A percentile compares a stretch with the other conserved stretches of the same genome.
Evolutionary conservation across 345 rosid species (phyloP).

Genomic region (Heritiera littoralis): DNA sequence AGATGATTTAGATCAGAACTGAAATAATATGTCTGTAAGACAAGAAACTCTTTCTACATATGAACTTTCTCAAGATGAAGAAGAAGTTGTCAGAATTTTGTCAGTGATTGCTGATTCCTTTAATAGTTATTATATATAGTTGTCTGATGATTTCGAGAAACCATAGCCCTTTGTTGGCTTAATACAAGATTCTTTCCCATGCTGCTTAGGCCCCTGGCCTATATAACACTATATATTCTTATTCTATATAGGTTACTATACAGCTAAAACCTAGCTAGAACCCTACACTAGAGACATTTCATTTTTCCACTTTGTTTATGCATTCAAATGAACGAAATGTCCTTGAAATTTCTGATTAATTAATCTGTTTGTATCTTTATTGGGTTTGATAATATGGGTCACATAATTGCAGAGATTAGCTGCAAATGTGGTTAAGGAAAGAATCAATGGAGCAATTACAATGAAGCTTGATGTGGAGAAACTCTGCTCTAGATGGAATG

Average conservation of each 20-base stretch:
- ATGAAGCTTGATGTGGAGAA: conserved; percentile 43
- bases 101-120: background rate
- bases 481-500: conserved; percentile 36
- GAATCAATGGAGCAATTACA: conserved; percentile 41
- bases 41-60: background rate
- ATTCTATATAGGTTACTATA: too few species aligned
- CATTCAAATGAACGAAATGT: background rate
- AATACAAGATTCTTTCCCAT: background rate
- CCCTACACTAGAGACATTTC: background rate
- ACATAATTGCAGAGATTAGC: conserved; percentile 40
- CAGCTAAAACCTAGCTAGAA: background rate
- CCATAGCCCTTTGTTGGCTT: background rate
- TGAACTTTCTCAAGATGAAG: background rate
- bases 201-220: background rate
- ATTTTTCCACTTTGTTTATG: background rate
- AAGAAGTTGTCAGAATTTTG: background rate
- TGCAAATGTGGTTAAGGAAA: conserved; percentile 36
- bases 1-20: too few species aligned
- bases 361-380: background rate
- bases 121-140: background rate
- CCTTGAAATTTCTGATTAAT: too few species aligned
- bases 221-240: too few species aligned
- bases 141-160: background rate
- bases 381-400: background rate
- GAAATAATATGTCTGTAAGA: too few species aligned